Evolutionary conservation across 140 eudicot species (phyloP).

Genomic region (Cichorium intybus): DNA sequence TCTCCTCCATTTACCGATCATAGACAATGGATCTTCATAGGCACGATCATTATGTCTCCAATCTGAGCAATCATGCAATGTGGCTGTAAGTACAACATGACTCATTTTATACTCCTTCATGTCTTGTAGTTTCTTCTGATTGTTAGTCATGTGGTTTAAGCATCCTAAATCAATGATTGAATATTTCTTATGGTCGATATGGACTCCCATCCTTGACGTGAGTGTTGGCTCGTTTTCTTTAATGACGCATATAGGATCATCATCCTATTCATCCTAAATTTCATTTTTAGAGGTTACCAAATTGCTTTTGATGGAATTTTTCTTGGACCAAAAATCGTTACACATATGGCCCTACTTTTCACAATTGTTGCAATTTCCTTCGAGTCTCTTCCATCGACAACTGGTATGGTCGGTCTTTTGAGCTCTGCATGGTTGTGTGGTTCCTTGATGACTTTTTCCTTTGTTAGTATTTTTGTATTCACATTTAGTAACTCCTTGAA

Average conservation of each 20-base stretch:
- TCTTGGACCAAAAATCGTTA: too few relatives aligned
- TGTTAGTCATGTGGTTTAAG: constrained; percentile 12
- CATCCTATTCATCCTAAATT: constrained; percentile 9
- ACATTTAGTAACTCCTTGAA: not conserved
- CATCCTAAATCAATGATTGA: constrained; percentile 7
- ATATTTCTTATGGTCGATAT: constrained; percentile 1
- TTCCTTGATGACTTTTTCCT: not conserved
- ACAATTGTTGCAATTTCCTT: not conserved
- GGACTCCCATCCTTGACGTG: not conserved
- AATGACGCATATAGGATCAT: not conserved
- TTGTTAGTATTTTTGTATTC: not conserved
- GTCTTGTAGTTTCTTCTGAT: not conserved
- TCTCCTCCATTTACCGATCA: too few relatives aligned
- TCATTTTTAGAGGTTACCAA: not conserved
- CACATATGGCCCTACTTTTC: not conserved
- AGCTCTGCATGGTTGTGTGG: not conserved
- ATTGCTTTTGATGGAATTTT: too few relatives aligned
- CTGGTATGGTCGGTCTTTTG: not conserved
- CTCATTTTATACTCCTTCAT: not conserved
- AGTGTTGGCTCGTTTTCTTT: not conserved
- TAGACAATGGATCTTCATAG: too few relatives aligned
- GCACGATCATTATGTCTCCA: too few relatives aligned
- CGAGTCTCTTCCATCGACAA: not conserved
- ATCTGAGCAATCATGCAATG: not conserved
- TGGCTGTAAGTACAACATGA: not conserved